Base-by-base conservation (phyloP, 805 yeast genomes). In the Lipomyces starkeyi region DNA sequence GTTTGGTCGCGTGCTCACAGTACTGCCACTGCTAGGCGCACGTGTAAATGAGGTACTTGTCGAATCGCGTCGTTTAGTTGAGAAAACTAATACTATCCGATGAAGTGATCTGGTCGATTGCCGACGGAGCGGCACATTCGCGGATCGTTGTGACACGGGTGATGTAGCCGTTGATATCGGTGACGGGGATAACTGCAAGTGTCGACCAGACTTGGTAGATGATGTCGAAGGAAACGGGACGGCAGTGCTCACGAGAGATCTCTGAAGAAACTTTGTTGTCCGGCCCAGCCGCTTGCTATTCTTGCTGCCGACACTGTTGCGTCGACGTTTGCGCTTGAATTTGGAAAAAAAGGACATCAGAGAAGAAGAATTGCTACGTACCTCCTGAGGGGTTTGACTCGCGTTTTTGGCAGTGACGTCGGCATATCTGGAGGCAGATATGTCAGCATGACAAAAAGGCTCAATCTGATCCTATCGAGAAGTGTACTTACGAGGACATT, bases 391-490 rank as follows among this genome's bases (percentile, higher is more conserved):
- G 25, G 70, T 34, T 64, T 66, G 70, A 47, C n/a, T 17, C 14
- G 70, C 54, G 67, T 62, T 59, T 29, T 62, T 66, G 47, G 70
- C 70, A 17, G 70, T 66, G 8, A 63, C 66, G 57, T 58, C 67
- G 20, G 70, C 70, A 66, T 66, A 66, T 47, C 64, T 61, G 49
- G 55, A 57, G 14, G 53, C 27, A 7, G 35, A 2, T 25, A 17
- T 14, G 3, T 17, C 34, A 37, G 32, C 61, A 40, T n/a, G 1
- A 43, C 34, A 14, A n/a, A n/a, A n/a, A 37, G 54, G 6, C 13
- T 20, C 6, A 35, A 17, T 56, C 37, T 5, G 20, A n/a, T 32
- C 25, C 34, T 20, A 20, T 53, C 37, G 34, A 11, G 32, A 11
- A 34, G 52, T 9, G 59, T 17, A 57, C 59, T 57, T 25, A 57